Conservation (phyloP, 306 rosid species). For the Styphnolobium japonicum region DNA sequence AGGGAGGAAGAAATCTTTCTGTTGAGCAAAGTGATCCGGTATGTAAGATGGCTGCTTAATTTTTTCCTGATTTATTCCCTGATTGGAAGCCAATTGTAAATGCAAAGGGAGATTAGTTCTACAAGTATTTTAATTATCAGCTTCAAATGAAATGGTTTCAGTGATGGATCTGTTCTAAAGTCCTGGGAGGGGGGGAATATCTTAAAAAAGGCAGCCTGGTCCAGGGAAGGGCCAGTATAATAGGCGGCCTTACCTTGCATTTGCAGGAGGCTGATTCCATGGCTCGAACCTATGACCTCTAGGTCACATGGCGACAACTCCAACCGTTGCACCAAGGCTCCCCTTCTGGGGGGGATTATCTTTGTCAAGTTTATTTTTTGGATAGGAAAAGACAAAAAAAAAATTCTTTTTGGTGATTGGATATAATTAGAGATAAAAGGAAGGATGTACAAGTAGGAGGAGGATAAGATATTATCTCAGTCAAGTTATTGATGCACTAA, state of each 20-base stretch:
- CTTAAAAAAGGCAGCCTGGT: too few relatives aligned
- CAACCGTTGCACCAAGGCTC: too few relatives aligned
- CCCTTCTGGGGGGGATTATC: not conserved
- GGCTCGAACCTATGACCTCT: too few relatives aligned
- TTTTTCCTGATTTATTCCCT: not conserved
- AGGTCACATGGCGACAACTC: too few relatives aligned
- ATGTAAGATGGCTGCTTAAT: constrained; percentile 32
- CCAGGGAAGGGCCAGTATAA: too few relatives aligned
- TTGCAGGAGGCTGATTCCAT: too few relatives aligned
- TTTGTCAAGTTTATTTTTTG: not conserved
- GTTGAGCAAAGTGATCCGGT: constrained; percentile 68
- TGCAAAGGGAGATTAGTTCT: not conserved
- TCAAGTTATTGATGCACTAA: not conserved
- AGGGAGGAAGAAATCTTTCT: constrained; percentile 75
- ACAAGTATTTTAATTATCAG: not conserved
- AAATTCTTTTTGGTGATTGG: not conserved
- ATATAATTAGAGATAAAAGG: not conserved
- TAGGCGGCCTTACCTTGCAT: too few relatives aligned
- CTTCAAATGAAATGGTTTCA: constrained; percentile 2
- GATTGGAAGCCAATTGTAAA: not conserved
- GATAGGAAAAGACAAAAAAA: constrained; percentile 10
- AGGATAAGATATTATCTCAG: not conserved
- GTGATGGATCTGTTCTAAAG: not conserved
- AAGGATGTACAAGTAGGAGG: not conserved
- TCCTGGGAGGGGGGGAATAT: not conserved